phyloP scores from a whole-genome alignment of 2,329 filamentous ascomycete genomes.

The Xylogone sp. region DNA sequence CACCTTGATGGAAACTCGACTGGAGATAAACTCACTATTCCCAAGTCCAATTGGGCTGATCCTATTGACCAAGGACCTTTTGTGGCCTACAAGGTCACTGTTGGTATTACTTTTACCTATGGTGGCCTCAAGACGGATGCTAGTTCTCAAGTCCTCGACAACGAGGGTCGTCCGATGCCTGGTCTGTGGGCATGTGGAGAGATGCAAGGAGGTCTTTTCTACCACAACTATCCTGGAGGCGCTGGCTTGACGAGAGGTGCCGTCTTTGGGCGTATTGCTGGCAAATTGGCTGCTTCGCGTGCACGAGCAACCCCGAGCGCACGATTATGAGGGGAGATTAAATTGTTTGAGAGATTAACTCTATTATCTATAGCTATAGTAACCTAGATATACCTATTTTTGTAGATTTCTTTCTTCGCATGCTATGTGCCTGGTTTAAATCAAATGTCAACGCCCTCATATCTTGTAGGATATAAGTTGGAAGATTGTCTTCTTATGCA shows the following conservation, averaged over 20 bases:
- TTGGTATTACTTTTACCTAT: constrained; percentile 65
- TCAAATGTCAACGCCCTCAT: too few species aligned
- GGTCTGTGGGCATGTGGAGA: constrained; percentile 59
- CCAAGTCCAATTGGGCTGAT: constrained; percentile 64
- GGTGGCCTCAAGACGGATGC: constrained; percentile 57
- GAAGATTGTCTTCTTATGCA: too few species aligned
- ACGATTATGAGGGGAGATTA: constrained; percentile 55
- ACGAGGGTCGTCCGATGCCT: constrained; percentile 40
- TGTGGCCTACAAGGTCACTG: constrained; percentile 58
- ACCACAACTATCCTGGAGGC: constrained; percentile 58
- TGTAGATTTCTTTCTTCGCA: background rate
- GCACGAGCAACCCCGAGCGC: constrained; percentile 71
- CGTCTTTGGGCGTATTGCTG: constrained; percentile 41
- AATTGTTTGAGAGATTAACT: too few species aligned
- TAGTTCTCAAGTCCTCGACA: constrained; percentile 43
- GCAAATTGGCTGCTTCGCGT: constrained; percentile 31
- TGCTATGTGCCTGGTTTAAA: too few species aligned
- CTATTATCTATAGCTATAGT: too few species aligned
- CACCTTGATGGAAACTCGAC: constrained; percentile 62
- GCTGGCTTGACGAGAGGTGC: constrained; percentile 56
- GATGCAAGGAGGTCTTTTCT: constrained; percentile 61
- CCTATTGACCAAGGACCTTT: constrained; percentile 53
- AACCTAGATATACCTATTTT: background rate
- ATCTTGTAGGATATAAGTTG: too few species aligned
- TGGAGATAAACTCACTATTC: constrained; percentile 40